A percentile compares a stretch with the other conserved stretches of the same genome.
Conservation (phyloP, 371 early-diverging fungal species). For the Rhizomucor miehei region DNA sequence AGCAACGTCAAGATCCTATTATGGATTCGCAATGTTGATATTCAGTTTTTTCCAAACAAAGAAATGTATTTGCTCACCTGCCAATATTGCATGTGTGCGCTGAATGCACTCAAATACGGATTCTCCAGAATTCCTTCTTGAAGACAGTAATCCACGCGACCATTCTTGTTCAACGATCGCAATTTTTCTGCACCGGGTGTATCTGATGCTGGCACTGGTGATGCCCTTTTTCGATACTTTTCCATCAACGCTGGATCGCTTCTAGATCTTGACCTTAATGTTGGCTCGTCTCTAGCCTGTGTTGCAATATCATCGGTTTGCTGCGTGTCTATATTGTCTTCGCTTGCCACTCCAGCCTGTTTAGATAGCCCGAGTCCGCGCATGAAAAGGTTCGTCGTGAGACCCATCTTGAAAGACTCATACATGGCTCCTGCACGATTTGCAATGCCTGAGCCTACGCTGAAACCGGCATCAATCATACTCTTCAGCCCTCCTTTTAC, state of each 20-base stretch:
- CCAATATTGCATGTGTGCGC: slow-evolving; percentile 78
- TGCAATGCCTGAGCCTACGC: slow-evolving; percentile 65
- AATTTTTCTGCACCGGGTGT: slow-evolving; percentile 38
- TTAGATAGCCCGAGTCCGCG: slow-evolving; percentile 49
- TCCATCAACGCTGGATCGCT: slow-evolving; percentile 19
- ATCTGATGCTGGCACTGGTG: slow-evolving; percentile 2
- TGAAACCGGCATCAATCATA: slow-evolving; percentile 58
- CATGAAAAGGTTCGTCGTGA: slow-evolving; percentile 56
- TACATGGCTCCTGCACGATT: slow-evolving; percentile 70
- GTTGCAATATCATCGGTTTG: neutral
- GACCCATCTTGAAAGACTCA: slow-evolving; percentile 54
- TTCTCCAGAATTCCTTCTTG: slow-evolving; percentile 79
- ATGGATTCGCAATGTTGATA: slow-evolving; percentile 1
- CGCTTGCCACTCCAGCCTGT: slow-evolving; percentile 3
- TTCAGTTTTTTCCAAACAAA: neutral
- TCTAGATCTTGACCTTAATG: slow-evolving; percentile 18
- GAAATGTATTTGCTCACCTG: slow-evolving; percentile 15
- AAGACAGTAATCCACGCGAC: slow-evolving; percentile 71
- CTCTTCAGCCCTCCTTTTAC: slow-evolving; percentile 82
- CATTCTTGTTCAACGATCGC: slow-evolving; percentile 55
- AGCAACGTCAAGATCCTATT: slow-evolving; percentile 58
- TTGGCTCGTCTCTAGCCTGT: slow-evolving; percentile 1
- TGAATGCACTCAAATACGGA: slow-evolving; percentile 73
- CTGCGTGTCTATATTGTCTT: slow-evolving; percentile 2
- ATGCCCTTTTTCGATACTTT: slow-evolving; percentile 6